These are phyloP conservation scores for Solanum hybrid DNA, from an alignment of 305 asterid species.

Conservation along the genomic window DNA sequence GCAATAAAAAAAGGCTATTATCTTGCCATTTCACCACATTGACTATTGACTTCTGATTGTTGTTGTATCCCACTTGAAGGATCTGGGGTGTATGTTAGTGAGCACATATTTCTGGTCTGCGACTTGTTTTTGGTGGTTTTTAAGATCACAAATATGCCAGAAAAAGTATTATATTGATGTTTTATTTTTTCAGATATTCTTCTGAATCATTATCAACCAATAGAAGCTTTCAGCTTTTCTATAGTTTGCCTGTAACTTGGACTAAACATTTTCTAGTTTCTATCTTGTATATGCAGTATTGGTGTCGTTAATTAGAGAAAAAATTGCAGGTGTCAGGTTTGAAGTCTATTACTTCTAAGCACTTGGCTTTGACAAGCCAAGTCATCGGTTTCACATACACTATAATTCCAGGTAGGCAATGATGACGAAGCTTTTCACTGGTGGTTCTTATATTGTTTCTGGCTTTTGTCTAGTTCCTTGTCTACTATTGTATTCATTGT, in stretches of 20 bases:
- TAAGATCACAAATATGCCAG: not conserved
- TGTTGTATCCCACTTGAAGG: not conserved
- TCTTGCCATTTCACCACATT: not conserved
- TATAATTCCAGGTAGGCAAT: constrained; percentile 80
- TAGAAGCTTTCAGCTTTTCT: not conserved
- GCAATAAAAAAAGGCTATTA: not conserved
- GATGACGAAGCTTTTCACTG: not conserved
- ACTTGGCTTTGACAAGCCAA: constrained; percentile 98
- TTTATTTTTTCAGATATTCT: not conserved
- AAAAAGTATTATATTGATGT: not conserved
- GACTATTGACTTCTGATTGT: not conserved
- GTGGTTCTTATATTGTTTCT: not conserved
- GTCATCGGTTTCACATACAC: constrained; percentile 83
- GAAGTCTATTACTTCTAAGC: constrained; percentile 98
- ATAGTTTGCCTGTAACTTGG: not conserved
- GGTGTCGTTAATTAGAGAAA: not conserved
- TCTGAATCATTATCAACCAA: not conserved
- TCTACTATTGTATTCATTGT: not conserved
- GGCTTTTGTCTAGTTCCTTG: not conserved
- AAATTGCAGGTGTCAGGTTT: constrained; percentile 86
- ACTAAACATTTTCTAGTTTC: not conserved
- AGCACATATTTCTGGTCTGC: not conserved
- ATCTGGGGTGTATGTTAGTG: not conserved
- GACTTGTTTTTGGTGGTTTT: not conserved
- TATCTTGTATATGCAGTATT: not conserved